A percentile compares a stretch with the other conserved stretches of the same genome.
These are phyloP conservation scores for Pogostemon cablin DNA, from an alignment of 257 asterid genomes.

Conservation along the genomic window DNA sequence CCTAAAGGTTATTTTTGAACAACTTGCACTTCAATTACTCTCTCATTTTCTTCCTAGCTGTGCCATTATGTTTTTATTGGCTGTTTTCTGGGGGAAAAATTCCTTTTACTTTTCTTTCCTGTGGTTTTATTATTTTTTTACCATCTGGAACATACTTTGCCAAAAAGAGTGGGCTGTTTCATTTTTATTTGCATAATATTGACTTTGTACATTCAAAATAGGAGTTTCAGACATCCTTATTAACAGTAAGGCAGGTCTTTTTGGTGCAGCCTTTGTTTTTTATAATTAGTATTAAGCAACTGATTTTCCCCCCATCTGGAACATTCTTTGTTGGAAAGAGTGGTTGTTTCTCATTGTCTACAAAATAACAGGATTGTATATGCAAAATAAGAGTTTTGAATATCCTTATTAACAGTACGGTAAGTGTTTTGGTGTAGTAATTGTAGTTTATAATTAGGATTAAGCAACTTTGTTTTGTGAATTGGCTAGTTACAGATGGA, in stretches of 20 bases:
- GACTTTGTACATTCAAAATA: slow-evolving; percentile 4
- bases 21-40: slow-evolving; percentile 25
- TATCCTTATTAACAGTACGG: slow-evolving; percentile 6
- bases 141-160: neutral
- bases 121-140: neutral
- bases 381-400: slow-evolving; percentile 3
- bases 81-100: neutral
- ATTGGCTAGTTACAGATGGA: neutral
- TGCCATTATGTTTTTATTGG: slow-evolving; percentile 5
- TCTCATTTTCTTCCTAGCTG: slow-evolving; percentile 6
- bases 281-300: neutral
- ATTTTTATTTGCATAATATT: neutral
- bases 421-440: neutral
- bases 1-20: slow-evolving; percentile 59
- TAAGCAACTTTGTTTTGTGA: neutral
- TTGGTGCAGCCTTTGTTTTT: neutral
- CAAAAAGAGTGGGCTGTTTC: slow-evolving; percentile 8
- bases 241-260: neutral
- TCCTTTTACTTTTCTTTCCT: neutral
- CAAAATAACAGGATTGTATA: neutral
- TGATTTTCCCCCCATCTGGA: too few species aligned
- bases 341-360: neutral
- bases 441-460: neutral
- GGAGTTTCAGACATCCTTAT: slow-evolving; percentile 6
- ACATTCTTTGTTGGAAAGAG: too few species aligned